These are phyloP conservation scores for Phoma sp. DNA, from an alignment of 2,329 filamentous ascomycete species.

Conservation along the genomic window DNA sequence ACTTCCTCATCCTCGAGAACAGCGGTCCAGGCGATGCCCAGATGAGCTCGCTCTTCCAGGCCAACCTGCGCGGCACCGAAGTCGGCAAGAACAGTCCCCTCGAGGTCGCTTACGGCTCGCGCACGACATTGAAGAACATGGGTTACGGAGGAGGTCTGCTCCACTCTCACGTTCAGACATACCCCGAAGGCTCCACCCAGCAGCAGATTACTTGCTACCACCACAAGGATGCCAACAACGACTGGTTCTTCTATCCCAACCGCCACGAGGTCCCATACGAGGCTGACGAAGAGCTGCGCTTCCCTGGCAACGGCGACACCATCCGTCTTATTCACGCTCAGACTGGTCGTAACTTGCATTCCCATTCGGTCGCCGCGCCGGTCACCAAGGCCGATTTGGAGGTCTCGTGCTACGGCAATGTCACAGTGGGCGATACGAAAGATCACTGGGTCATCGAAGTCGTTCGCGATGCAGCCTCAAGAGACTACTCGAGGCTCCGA, in stretches of 20 bases:
- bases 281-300: conserved; percentile 70
- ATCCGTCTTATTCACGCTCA: conserved; percentile 92
- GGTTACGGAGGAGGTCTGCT: conserved; percentile 96
- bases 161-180: conserved; percentile 95
- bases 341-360: conserved; percentile 96
- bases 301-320: conserved; percentile 75
- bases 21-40: conserved; percentile 97
- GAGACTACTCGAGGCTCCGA: conserved; percentile 81
- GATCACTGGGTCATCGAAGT: conserved; percentile 97
- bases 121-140: conserved; percentile 97
- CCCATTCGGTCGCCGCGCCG: conserved; percentile 86
- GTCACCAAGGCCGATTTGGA: conserved; percentile 88
- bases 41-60: conserved; percentile 99
- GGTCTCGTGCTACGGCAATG: conserved; percentile 94
- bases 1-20: conserved; percentile 92
- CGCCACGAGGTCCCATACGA: conserved; percentile 76
- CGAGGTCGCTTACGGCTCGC: conserved; percentile 87
- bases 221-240: conserved; percentile 99
- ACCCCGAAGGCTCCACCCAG: conserved; percentile 88
- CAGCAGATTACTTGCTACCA: conserved; percentile 99
- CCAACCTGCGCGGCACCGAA: conserved; percentile 90
- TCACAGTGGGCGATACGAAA: conserved; percentile 94
- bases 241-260: conserved; percentile 99
- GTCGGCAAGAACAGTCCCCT: conserved; percentile 94
- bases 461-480: conserved; percentile 84